Percentiles rank a stretch among this genome's conserved stretches.
These are phyloP conservation scores for Discostella stelligeroides DNA, from an alignment of 108 stramenopile genomes.

Conservation along the genomic window DNA sequence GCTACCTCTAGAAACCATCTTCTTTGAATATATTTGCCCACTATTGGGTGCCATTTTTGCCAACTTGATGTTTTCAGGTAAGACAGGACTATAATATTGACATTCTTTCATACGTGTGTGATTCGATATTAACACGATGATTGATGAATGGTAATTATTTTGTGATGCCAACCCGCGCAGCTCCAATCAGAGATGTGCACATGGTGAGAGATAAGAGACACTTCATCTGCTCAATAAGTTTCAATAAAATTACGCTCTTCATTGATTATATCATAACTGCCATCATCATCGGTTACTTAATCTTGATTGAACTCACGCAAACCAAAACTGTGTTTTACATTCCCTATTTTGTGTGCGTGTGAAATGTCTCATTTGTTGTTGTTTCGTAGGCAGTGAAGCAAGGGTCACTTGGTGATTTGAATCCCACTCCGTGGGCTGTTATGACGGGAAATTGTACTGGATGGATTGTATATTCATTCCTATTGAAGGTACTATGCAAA, in stretches of 20 bases:
- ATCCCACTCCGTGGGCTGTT: conserved; percentile 81
- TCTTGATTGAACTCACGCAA: too few species aligned
- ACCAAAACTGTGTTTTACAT: too few species aligned
- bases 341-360: neutral
- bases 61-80: conserved; percentile 66
- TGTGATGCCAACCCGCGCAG: too few species aligned
- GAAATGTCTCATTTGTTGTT: conserved; percentile 51
- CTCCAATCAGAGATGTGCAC: too few species aligned
- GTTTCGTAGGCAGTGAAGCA: conserved; percentile 44
- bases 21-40: conserved; percentile 74
- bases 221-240: too few species aligned
- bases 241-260: too few species aligned
- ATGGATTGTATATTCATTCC: conserved; percentile 65
- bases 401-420: conserved; percentile 65
- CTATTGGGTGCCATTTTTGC: conserved; percentile 53
- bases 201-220: too few species aligned
- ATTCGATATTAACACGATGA: too few species aligned
- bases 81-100: neutral
- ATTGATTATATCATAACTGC: too few species aligned
- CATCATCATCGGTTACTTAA: too few species aligned
- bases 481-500: conserved; percentile 30
- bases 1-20: conserved; percentile 29
- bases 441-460: conserved; percentile 78
- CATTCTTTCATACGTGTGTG: too few species aligned
- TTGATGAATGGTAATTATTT: neutral